Evolutionary conservation across 257 asterid genomes (phyloP), one percentile per base, ranked within the genome.

Genomic region (Rhazya stricta): DNA sequence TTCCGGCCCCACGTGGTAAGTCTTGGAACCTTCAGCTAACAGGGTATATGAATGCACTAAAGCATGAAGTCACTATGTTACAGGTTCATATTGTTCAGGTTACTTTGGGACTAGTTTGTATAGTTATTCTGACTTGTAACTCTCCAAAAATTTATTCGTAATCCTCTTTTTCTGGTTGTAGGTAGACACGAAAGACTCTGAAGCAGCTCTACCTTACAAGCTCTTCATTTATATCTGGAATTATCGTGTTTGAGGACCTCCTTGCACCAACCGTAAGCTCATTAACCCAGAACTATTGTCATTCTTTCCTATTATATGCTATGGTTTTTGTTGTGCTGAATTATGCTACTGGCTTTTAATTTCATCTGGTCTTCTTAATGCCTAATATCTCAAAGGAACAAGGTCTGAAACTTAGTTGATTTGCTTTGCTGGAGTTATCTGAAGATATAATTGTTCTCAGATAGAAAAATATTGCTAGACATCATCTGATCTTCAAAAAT

Each of bases 1-100:
- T 94, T 94, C 83, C 92, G 92, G 45, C 96, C 99, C 73, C 83
- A 72, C 78, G 88, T 94, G 92, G 98, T 94, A 88, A 89, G 69
- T 75, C 36, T 73, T 70, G 9, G 62, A 71, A 74, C 66, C 27
- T 75, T 71, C 30, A 9, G 27, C 21, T 50, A n/a, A 6, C 29
- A 6, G 7, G 21, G 21, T 7, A 12, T 62, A 36, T 50, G 19
- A 23, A 58, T 72, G 54, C 36, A 53, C 45, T n/a, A 16, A 58
- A 32, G 72, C 56, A 6, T 18, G 68, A 76, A 36, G n/a, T 27
- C 34, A 41, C 21, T 37, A 9, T 30, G 37, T 45, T 71, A 43
- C 21, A 69, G 15, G 9, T 27, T 21, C 23, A 15, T 9, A 7
- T 36, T 50, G 63, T 12, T 42, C 11, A 21, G 58, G 12, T 69